Conservation (phyloP, 331 rosid species). For the Stylosanthes scabra region DNA sequence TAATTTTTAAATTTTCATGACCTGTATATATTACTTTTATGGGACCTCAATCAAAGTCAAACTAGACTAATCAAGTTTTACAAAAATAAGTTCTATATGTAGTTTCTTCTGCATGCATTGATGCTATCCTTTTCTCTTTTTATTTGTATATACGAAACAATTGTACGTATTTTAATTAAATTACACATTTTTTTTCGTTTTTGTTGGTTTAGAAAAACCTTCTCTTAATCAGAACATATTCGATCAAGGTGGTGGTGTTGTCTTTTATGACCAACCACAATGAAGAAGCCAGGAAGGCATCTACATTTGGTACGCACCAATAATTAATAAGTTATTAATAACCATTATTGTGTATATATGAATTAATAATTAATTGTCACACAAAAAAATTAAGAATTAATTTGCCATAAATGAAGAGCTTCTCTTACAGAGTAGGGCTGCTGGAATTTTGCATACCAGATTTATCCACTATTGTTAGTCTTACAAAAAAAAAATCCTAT, state of each 20-base stretch:
- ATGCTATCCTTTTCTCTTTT: too few relatives aligned
- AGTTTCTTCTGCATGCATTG: too few relatives aligned
- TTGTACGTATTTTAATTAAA: background rate
- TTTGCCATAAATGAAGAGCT: conserved; percentile 7
- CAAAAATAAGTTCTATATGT: too few relatives aligned
- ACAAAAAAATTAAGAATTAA: background rate
- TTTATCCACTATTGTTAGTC: background rate
- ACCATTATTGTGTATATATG: background rate
- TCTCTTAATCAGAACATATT: background rate
- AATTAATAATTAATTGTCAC: too few relatives aligned
- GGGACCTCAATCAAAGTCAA: too few relatives aligned
- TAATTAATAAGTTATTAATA: too few relatives aligned
- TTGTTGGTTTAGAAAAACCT: background rate
- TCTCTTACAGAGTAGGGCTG: conserved; percentile 29
- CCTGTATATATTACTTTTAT: too few relatives aligned
- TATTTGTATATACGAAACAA: background rate
- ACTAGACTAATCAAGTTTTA: too few relatives aligned
- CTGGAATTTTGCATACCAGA: conserved; percentile 1
- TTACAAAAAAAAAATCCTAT: too few relatives aligned
- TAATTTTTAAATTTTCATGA: too few relatives aligned
- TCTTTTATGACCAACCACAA: conserved; percentile 6
- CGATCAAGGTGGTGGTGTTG: background rate
- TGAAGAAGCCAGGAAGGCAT: background rate
- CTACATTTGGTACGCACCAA: background rate
- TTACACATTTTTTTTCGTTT: background rate